Base-by-base conservation (phyloP, 2,329 filamentous ascomycete species). In the Fusarium scirpi region DNA sequence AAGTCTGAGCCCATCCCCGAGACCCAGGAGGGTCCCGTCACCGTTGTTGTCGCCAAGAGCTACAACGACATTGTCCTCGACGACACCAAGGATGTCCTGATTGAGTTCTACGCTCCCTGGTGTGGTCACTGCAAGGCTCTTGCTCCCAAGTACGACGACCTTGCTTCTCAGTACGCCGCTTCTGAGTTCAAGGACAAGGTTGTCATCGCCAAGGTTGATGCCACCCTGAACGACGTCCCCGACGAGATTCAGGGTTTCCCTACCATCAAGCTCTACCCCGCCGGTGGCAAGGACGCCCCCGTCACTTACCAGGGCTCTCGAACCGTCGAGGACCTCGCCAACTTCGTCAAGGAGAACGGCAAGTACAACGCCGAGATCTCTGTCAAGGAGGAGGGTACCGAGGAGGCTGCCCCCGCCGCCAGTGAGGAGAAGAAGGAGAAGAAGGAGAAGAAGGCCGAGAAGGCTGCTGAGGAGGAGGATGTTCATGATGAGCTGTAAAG, bases 81-180 rank as follows among this genome's bases (percentile, higher is more conserved):
- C 80, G 92, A 97, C 82, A 87, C 91, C 80, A 98, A 98, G 91
- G 96, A 99, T 82, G 96, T 99, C 64, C 89, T 99, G 74, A 84
- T 99, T 71, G 96, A 99, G 87, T 98, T 97, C 86, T 99, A 99
- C 85, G 96, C 96, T 65, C 96, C 96, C 71, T 99, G 96, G 96
- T 99, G 96, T 82, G 96, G 96, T 76, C 96, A 99, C 90, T 99
- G 96, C 93, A 98, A 98, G 90, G 94, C 90, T 82, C 91, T 99
- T 69, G 95, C 96, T 61, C 96, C 96, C 77, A 91, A 97, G 82
- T 99, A 98, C 83, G 96, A 99, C 71, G 93, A 98, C 82, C 92
- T 99, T 64, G 96, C 89, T 60, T 82, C 86, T 65, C 86, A 90
- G 64, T 98, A 94, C 85, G 86, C 89, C 89, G 82, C 89, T 89